Base-by-base conservation (phyloP, 2,329 filamentous ascomycete species). In the Cordyceps cicadae region DNA sequence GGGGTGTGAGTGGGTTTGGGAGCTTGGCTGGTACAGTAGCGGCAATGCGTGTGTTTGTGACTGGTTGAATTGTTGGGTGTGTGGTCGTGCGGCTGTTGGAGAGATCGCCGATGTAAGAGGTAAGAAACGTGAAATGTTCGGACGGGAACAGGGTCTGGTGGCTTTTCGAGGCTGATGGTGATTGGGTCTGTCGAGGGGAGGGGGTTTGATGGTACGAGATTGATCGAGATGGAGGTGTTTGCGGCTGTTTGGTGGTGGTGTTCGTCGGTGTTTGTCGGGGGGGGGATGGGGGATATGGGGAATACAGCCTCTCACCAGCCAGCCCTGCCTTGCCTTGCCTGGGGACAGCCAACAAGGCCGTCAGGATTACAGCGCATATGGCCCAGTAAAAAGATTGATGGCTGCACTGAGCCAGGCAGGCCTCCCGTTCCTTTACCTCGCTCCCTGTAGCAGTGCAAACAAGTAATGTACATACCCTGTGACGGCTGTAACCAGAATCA, bases 61-160 rank as follows among this genome's bases (percentile, higher is more conserved):
- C 17, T 57, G 54, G 54, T 50, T 57, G 54, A 50, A 17, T 57
- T 57, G 54, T 57, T 57, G 54, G 21, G 54, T 32, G 15, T 45
- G 17, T 39, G 46, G 41, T 54, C 21, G 2, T 29, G 19, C 37
- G 29, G n/a, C 39, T 52, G 14, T 17, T 7, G 39, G 17, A 43
- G 39, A 5, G 39, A 43, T 17, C n/a, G 39, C 17, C 15, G 15
- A 43, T 17, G 39, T 43, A 34, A 53, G 43, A 46, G 6, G 19
- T 46, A 11, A 46, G 41, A 55, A 29, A 29, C 29, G 29, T 7
- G 29, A 29, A 29, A 46, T 14, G n/a, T 29, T 48, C 53, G 19
- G 53, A 48, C 26, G 46, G 46, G 39, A 15, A 9, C 14, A 43
- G 19, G 51, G 12, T 24, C 8, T 41, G 21, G 51, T 4, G n/a